Percentiles rank a stretch among this genome's conserved stretches.
Conservation (phyloP, 345 rosid genomes). For the Gossypium ekmanianum region DNA sequence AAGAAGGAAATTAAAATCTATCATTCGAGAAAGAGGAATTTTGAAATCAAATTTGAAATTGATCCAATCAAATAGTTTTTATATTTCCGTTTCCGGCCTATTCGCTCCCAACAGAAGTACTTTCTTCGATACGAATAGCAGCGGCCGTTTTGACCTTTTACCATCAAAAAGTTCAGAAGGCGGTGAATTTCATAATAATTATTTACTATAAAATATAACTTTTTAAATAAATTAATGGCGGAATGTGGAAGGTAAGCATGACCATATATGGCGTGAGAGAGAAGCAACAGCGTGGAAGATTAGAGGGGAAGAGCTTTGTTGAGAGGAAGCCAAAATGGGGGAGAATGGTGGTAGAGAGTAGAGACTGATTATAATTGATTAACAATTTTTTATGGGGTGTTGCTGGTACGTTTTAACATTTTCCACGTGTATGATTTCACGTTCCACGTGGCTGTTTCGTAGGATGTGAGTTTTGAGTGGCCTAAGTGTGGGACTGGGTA, state of each 20-base stretch:
- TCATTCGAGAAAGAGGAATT: background rate
- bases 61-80: background rate
- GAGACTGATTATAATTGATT: background rate
- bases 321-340: background rate
- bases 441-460: constrained; percentile 16
- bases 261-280: background rate
- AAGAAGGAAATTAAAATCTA: background rate
- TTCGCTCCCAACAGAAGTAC: background rate
- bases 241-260: background rate
- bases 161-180: background rate
- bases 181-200: background rate
- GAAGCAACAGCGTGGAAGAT: background rate
- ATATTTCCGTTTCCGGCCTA: background rate
- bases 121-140: background rate
- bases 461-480: no score
- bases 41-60: background rate
- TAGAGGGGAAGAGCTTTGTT: background rate
- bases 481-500: no score
- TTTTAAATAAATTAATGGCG: background rate
- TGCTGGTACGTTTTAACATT: background rate
- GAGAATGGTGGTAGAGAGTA: background rate
- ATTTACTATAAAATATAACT: background rate
- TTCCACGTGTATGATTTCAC: background rate
- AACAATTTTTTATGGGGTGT: background rate
- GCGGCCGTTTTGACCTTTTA: background rate